Evolutionary conservation across 805 yeast genomes (phyloP), one percentile per base, ranked within the genome.

Genomic region (Hanseniaspora singularis): DNA sequence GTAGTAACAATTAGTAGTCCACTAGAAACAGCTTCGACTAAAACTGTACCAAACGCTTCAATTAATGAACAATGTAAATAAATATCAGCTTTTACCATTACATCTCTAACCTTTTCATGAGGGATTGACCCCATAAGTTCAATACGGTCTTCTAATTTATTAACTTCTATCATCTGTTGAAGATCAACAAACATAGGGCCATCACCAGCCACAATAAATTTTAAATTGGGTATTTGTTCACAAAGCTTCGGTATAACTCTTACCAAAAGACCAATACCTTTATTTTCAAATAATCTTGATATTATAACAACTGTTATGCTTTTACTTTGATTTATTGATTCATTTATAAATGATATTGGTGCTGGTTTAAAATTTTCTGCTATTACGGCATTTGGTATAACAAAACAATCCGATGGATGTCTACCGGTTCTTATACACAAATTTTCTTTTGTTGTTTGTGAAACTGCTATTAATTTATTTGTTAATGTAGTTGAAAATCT

Each of bases 1-100:
- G 99, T 92, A 0, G 96, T 87, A 0, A 92, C 98, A 2, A 92
- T 95, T 16, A 84, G 69, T 31, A 92, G 62, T 0, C 96, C 96
- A 67, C 97, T 92, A 1, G 95, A 81, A 0, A 96, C 98, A 0
- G 99, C 99, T 60, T 92, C 99, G 0, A 92, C 95, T 10, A 92
- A 65, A 0, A 86, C 97, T 0, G 98, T 92, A 2, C 99, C 99
- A 64, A 92, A 92, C 0, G 97, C 98, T 60, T 92, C 99, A 0
- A 97, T 92, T 33, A 92, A 68, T 0, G 96, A 79, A 0, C 98
- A 88, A 62, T 92, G 97, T 24, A 92, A 63, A 59, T 88, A 92
- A 10, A 92, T 89, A 56, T 92, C 94, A 16, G 98, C 99, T 52
- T 77, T 74, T 5, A 87, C 77, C 95, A 92, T 85, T 11, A 89